Evolutionary conservation across 2,329 filamentous ascomycete genomes (phyloP).

Genomic region (Exserohilum rostratum): DNA sequence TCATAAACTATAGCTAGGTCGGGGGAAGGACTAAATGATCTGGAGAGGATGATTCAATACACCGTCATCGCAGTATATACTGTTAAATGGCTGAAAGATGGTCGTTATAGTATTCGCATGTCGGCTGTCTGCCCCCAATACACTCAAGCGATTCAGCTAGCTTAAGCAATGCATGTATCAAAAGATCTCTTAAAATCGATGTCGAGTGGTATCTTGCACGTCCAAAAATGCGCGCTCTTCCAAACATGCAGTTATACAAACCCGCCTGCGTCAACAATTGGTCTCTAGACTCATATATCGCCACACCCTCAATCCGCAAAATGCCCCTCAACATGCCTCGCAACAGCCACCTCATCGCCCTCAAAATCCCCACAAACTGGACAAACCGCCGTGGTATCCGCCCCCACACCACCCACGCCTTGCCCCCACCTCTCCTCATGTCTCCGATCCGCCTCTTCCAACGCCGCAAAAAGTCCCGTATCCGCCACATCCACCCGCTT

Average conservation of each 20-base stretch:
- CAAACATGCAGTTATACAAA: not conserved
- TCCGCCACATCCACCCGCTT: slow-evolving; percentile 10
- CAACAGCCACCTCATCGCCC: slow-evolving; percentile 71
- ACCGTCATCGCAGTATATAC: not conserved
- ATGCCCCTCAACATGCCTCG: slow-evolving; percentile 68
- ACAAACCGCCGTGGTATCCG: slow-evolving; percentile 53
- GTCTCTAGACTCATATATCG: not conserved
- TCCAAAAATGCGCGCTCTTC: no score
- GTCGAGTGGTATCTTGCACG: no score
- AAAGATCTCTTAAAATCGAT: no score
- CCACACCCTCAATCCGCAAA: slow-evolving; percentile 45
- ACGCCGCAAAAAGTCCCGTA: slow-evolving; percentile 26
- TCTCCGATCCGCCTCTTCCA: slow-evolving; percentile 36
- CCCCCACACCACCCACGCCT: slow-evolving; percentile 14
- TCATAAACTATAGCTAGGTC: not conserved
- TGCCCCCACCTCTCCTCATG: slow-evolving; percentile 28
- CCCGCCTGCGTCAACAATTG: not conserved
- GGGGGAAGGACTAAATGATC: not conserved
- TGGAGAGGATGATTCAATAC: no score
- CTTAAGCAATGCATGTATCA: not conserved
- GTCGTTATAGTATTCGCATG: not conserved
- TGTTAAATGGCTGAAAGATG: not conserved
- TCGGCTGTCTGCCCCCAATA: not conserved
- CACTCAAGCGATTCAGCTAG: not conserved
- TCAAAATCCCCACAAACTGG: slow-evolving; percentile 71